These are phyloP conservation scores for Lasiodiplodia citricola DNA, from an alignment of 2,329 filamentous ascomycete genomes.

Conservation along the genomic window DNA sequence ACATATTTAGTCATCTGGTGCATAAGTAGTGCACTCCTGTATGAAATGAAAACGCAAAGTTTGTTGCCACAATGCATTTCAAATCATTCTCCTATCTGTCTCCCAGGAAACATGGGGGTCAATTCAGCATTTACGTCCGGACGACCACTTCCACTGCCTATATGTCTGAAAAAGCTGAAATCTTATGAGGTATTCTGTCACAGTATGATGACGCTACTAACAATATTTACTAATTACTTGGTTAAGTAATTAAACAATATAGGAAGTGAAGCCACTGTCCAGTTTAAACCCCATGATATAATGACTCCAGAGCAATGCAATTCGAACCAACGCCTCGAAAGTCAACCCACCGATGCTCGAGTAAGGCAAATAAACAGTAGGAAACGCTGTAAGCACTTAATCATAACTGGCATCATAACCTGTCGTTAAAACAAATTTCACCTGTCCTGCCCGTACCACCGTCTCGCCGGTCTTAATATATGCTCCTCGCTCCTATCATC, in stretches of 20 bases:
- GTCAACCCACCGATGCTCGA: not conserved
- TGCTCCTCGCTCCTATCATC: slow-evolving; percentile 1
- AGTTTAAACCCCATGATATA: not conserved
- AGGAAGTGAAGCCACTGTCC: not conserved
- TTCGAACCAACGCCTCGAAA: not conserved
- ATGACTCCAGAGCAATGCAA: not conserved
- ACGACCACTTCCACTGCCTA: not conserved
- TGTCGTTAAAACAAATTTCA: not conserved
- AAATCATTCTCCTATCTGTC: not conserved
- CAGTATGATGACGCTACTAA: not conserved
- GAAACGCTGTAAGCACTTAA: not conserved
- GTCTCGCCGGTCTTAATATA: not conserved
- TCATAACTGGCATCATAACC: not conserved
- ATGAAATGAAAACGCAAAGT: not conserved
- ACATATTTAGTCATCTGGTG: not conserved
- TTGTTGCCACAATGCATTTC: not conserved
- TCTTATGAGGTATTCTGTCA: not conserved
- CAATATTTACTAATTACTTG: not conserved
- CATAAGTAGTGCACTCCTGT: not conserved
- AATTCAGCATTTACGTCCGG: not conserved
- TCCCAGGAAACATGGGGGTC: not conserved
- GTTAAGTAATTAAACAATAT: not conserved
- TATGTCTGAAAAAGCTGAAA: not conserved
- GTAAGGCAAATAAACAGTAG: not conserved
- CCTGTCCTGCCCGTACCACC: not conserved